Base-by-base conservation (phyloP, 176 grass and related monocot genomes). In the Zea luxurians region DNA sequence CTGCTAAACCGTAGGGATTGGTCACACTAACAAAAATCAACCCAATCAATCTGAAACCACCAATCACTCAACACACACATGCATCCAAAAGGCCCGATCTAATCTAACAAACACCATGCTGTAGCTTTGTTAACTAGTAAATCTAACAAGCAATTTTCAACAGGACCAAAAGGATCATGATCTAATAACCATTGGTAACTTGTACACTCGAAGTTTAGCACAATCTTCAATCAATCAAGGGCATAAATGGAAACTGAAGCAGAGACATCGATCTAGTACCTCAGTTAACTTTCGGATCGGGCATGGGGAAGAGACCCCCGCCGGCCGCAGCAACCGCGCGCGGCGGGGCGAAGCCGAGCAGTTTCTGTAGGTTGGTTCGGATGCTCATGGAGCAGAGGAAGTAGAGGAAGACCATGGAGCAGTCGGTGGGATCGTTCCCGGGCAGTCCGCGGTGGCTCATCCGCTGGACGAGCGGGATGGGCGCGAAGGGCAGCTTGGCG, bases 321-420 rank as follows among this genome's bases (percentile, higher is more conserved):
- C 90, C 96, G 1, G 86, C 89, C 3, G 86, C 86, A 3, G 91
- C 83, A 11, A 90, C 91, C 0, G 83, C 90, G 42, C 96, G 91
- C 4, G 96, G 92, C 18, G 96, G 92, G 46, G 96, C 88, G 55
- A 99, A 99, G 13, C 92, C 92, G 36, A 99, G 80, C 73, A 85
- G 83, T 86, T 99, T 99, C 83, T 99, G 96, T 44, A 99, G 87
- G 81, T 99, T 99, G 20, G 96, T 99, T 4, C 96, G 84, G 78
- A 99, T 99, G 80, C 92, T 96, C 75, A 99, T 99, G 67, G 96
- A 99, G 75, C 92, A 99, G 59, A 99, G 96, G 82, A 99, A 95
- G 88, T 99, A 99, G 50, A 99, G 89, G 88, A 99, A 99, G 20
- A 91, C 92, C 96, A 99, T 95, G 86, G 96, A 94, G 84, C 96